Evolutionary conservation across 2,329 filamentous ascomycete species (phyloP), one percentile per base, ranked within the genome.

Genomic region (Aspergillus transmontanensis): DNA sequence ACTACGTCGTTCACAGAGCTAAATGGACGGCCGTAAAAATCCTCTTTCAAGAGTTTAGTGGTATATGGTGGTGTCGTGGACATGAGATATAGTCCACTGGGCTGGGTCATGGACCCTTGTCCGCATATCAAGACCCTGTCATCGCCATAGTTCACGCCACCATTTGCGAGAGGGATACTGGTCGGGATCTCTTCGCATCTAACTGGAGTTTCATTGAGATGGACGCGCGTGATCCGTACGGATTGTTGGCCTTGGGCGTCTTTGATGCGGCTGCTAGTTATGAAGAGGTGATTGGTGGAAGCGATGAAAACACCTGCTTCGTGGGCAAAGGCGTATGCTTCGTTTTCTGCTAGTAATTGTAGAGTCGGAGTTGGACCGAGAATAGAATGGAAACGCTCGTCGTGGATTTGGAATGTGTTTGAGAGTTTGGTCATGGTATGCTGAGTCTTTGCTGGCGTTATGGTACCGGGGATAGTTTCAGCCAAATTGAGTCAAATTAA

Each of bases 321-420:
- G 64, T 85, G 83, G 1, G 82, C 83, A 58, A 85, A 84, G 0
- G 82, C 79, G 46, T 82, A 79, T 0, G 68, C 61, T 6, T 69
- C 62, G 36, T 78, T 75, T 62, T 81, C 75, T 30, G 72, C 67
- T 6, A 82, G 65, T 4, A 81, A 67, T 11, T 79, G 69, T 6
- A 82, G 58, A 5, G 63, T 68, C 5, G 80, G 79, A 3, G 62
- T 60, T 5, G 62, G n/a, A 2, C 81, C 81, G 30, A 79, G 72
- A 19, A 82, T 71, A 50, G 73, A 60, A 28, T 41, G 46, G 36
- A 74, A 74, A 12, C 60, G 65, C n/a, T 57, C n/a, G 39, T 70
- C 62, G 54, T 72, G 66, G 48, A 48, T 16, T 14, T 55, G 60
- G 41, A 68, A 67, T 4, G 56, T 6, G 28, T 9, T 19, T 12